phyloP scores from a whole-genome alignment of 1,284 basidiomycete genomes.

The Bondarzewia mesenterica region DNA sequence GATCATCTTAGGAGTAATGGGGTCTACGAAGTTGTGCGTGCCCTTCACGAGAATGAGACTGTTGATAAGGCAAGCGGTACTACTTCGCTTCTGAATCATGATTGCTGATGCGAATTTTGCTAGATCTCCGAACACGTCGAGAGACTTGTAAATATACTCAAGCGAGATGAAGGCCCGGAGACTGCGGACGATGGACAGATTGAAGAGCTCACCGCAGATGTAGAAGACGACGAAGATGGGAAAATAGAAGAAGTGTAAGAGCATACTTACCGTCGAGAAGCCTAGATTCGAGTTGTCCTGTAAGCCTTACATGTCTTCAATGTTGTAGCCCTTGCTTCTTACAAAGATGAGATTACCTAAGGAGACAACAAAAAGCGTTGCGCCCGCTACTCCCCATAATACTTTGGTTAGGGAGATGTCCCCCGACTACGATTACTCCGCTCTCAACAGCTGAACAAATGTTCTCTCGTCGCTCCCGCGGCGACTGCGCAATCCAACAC shows the following conservation, averaged over 20 bases:
- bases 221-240: slow-evolving; percentile 40
- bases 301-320: background rate
- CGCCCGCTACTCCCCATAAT: too few species aligned
- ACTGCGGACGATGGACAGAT: slow-evolving; percentile 28
- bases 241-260: slow-evolving; percentile 46
- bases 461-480: background rate
- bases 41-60: slow-evolving; percentile 73
- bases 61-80: slow-evolving; percentile 60
- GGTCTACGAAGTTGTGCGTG: slow-evolving; percentile 82
- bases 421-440: too few species aligned
- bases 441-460: background rate
- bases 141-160: slow-evolving; percentile 66
- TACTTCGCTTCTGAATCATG: background rate
- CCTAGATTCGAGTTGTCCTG: too few species aligned
- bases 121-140: slow-evolving; percentile 55
- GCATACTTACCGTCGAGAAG: too few species aligned
- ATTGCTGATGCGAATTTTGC: background rate
- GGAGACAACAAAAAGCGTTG: too few species aligned
- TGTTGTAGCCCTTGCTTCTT: background rate
- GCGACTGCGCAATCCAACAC: too few species aligned
- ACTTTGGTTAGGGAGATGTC: too few species aligned
- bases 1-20: slow-evolving; percentile 77
- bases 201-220: slow-evolving; percentile 15
- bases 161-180: slow-evolving; percentile 59
- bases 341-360: too few species aligned